Evolutionary conservation across 352 stramenopile genomes (phyloP), one percentile per base, ranked within the genome.

Genomic region (Pythium rhizo-oryzae): DNA sequence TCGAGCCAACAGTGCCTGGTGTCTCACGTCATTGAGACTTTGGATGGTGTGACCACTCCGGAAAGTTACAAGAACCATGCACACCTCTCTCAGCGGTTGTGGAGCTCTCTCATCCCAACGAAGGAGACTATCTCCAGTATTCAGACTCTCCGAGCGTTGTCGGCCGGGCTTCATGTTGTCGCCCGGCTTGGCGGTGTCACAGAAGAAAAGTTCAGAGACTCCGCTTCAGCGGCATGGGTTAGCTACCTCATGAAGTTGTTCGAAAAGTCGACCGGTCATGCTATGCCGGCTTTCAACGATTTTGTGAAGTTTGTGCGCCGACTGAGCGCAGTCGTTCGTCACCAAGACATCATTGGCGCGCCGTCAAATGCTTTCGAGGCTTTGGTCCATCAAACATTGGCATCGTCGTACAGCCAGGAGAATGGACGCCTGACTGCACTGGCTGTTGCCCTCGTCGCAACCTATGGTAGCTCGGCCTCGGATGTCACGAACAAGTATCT

Each of bases 141-240:
- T n/a, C 13, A 50, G 39, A 19, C 57, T 39, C 39, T 71, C 1
- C 44, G 35, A 18, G 67, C 62, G 7, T 12, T 73, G 16, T 73
- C 59, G 8, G 25, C 67, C 24, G 67, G 59, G 19, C 53, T 73
- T 15, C 60, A 69, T 28, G 11, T 73, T 8, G 15, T 69, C 35
- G 35, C 41, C n/a, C 37, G 43, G 37, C 47, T 68, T 0, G 59
- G 67, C 21, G 67, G 67, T 16, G 47, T 68, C 21, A 51, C 21
- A 9, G 39, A 71, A 60, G 47, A 23, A 5, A 21, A 7, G 4
- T 70, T 65, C 37, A 24, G 33, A 16, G 37, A 65, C 8, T 54
- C 63, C 1, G 21, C 65, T 6, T 8, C 33, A 18, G 43, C 47
- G 7, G 55, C 39, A 11, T 70, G 63, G 63, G 37, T 50, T 47